These are phyloP conservation scores for Glycyrrhiza uralensis DNA, from an alignment of 306 rosid species.

Conservation along the genomic window DNA sequence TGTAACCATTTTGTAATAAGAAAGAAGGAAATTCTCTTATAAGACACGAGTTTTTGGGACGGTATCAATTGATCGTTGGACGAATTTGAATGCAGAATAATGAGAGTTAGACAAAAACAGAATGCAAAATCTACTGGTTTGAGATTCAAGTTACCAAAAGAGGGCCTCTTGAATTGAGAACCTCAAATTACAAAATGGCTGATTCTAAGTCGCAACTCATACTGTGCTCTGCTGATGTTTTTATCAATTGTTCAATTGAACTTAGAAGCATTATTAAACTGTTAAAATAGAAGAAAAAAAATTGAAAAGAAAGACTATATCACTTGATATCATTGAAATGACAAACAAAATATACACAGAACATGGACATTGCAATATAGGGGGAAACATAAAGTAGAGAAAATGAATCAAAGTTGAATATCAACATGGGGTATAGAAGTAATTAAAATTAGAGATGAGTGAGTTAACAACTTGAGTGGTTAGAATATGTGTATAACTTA, in stretches of 20 bases:
- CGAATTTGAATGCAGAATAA: not conserved
- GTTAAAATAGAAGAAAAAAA: too few relatives aligned
- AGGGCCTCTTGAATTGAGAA: too few relatives aligned
- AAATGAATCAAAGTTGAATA: not conserved
- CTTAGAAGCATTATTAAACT: not conserved
- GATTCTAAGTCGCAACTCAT: too few relatives aligned
- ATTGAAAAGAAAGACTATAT: too few relatives aligned
- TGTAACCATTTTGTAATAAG: not conserved
- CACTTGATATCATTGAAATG: too few relatives aligned
- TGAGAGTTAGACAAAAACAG: not conserved
- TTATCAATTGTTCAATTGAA: not conserved
- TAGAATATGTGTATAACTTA: slow-evolving; percentile 26
- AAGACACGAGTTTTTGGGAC: not conserved
- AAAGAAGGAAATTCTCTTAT: not conserved
- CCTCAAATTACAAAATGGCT: too few relatives aligned
- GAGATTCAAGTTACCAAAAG: not conserved
- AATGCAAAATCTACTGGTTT: not conserved
- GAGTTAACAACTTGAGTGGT: slow-evolving; percentile 13
- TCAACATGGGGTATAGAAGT: not conserved
- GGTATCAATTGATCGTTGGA: not conserved
- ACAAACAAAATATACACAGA: too few relatives aligned
- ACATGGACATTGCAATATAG: too few relatives aligned
- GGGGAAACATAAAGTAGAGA: too few relatives aligned
- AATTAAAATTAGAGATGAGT: not conserved
- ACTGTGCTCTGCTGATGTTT: too few relatives aligned